Percentiles rank a stretch among this genome's conserved stretches.
Conservation (phyloP, 108 stramenopile genomes). For the Schizochytrium sp. region DNA sequence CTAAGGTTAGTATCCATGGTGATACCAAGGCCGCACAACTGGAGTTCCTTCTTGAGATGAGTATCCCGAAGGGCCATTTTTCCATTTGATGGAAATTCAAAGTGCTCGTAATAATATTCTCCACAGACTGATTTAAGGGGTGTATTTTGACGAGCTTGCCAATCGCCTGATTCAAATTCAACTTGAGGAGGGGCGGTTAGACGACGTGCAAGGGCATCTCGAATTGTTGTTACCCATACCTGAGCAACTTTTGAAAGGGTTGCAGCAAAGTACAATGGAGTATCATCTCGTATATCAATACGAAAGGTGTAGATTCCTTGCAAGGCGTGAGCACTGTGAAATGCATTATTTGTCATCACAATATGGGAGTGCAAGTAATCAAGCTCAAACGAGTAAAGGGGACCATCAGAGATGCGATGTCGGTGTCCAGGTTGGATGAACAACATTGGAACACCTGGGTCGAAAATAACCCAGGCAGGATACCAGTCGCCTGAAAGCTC, state of each 20-base stretch:
- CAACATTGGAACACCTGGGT: neutral
- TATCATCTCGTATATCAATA: neutral
- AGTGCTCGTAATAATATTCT: neutral
- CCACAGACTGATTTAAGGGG: neutral
- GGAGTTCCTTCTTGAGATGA: neutral
- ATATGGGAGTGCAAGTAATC: neutral
- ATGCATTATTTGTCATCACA: neutral
- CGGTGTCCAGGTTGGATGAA: slow-evolving; percentile 17
- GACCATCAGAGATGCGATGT: neutral
- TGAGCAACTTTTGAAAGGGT: neutral
- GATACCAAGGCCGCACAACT: neutral
- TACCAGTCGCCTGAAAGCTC: neutral
- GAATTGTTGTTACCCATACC: neutral
- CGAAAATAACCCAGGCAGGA: neutral
- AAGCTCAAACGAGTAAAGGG: neutral
- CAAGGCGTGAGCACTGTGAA: neutral
- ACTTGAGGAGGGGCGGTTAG: neutral
- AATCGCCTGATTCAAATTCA: neutral
- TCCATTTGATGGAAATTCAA: neutral
- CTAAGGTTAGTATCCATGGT: neutral
- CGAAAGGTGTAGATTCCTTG: neutral
- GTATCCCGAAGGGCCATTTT: neutral
- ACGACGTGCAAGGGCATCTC: neutral
- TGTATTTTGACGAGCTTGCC: neutral
- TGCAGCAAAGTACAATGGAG: neutral